Percentiles rank a stretch among this genome's conserved stretches.
phyloP scores from a whole-genome alignment of 768 basidiomycete genomes.

The Termitomyces sp. region DNA sequence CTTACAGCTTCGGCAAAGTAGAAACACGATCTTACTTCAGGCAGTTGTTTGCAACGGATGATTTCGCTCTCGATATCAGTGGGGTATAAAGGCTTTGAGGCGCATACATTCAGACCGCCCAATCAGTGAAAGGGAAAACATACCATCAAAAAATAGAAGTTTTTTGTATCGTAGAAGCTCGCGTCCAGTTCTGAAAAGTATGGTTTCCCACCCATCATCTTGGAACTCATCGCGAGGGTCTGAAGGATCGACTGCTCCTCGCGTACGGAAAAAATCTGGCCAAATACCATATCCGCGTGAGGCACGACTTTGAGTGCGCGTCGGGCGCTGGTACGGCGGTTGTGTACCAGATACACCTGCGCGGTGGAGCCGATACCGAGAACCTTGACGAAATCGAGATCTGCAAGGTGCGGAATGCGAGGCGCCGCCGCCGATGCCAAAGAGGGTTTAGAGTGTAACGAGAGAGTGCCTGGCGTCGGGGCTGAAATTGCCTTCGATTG shows the following conservation, averaged over 20 bases:
- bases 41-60: not conserved
- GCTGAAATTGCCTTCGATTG: not conserved
- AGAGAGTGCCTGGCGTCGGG: not conserved
- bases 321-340: not conserved
- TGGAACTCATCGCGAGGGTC: not conserved
- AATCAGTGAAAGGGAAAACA: not conserved
- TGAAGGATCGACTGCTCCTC: not conserved
- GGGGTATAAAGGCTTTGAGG: not conserved
- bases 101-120: not conserved
- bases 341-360: not conserved
- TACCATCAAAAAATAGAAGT: conserved; percentile 4
- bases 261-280: conserved; percentile 1
- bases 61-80: not conserved
- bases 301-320: not conserved
- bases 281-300: not conserved
- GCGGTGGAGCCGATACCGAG: not conserved
- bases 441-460: not conserved
- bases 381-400: not conserved
- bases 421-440: too few species aligned
- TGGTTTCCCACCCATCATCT: not conserved
- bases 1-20: not conserved
- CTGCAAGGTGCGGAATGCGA: not conserved
- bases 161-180: not conserved
- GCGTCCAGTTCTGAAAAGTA: not conserved
- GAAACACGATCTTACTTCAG: not conserved